A percentile compares a stretch with the other conserved stretches of the same genome.
phyloP scores from a whole-genome alignment of 192 early-diverging fungal genomes.

The Entrophospora sp. region DNA sequence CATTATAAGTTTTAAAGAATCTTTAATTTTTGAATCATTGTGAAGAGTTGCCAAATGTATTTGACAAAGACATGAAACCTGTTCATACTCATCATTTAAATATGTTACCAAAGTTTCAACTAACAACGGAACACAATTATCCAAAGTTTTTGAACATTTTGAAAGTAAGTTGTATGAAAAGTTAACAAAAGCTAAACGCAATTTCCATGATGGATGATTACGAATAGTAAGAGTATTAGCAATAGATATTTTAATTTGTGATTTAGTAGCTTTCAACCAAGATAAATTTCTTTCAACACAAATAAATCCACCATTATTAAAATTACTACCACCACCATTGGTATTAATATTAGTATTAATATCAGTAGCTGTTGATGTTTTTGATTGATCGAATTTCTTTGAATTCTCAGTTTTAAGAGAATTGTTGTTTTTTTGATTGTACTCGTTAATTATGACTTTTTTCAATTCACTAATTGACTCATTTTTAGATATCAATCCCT shows the following conservation, averaged over 20 bases:
- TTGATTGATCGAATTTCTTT: neutral
- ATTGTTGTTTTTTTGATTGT: neutral
- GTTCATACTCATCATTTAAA: slow-evolving; percentile 26
- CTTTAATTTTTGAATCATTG: neutral
- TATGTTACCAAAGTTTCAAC: slow-evolving; percentile 31
- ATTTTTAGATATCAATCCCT: neutral
- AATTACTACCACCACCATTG: neutral
- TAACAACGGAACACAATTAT: slow-evolving; percentile 22
- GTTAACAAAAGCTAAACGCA: slow-evolving; percentile 28
- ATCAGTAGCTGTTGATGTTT: neutral
- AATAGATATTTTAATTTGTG: slow-evolving; percentile 21
- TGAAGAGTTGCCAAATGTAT: slow-evolving; percentile 17
- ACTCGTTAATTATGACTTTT: neutral
- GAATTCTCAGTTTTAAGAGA: neutral
- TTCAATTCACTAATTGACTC: slow-evolving; percentile 10
- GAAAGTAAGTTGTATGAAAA: slow-evolving; percentile 26
- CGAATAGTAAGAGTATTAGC: slow-evolving; percentile 23
- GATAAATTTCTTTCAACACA: slow-evolving; percentile 11
- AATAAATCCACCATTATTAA: too few relatives aligned
- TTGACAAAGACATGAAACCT: slow-evolving; percentile 21
- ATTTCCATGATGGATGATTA: slow-evolving; percentile 26
- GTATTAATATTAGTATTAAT: neutral
- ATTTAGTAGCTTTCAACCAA: slow-evolving; percentile 25
- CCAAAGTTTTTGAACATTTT: slow-evolving; percentile 25
- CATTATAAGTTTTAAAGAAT: slow-evolving; percentile 24